These are phyloP conservation scores for Lactarius sp. DNA, from an alignment of 768 basidiomycete species.

Conservation along the genomic window DNA sequence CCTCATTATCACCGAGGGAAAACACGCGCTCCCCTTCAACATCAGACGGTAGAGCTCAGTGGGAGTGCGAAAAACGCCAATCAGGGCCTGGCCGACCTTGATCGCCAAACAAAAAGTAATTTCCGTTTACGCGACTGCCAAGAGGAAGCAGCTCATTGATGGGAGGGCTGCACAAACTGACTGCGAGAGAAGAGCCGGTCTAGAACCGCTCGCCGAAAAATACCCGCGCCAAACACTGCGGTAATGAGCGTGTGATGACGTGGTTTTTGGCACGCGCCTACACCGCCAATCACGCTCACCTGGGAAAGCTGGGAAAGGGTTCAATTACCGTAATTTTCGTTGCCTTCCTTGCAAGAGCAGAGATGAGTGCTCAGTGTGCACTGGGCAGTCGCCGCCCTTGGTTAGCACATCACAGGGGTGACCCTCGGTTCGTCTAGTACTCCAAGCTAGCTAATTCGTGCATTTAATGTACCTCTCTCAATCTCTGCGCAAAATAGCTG, in stretches of 20 bases:
- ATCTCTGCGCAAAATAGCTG: too few species aligned
- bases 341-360: slow-evolving; percentile 53
- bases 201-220: slow-evolving; percentile 6
- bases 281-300: slow-evolving; percentile 38
- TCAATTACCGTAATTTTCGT: slow-evolving; percentile 26
- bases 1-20: slow-evolving; percentile 13
- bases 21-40: background rate
- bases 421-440: too few species aligned
- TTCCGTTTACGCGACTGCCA: slow-evolving; percentile 44
- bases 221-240: background rate
- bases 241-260: background rate
- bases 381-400: background rate
- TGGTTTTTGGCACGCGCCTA: slow-evolving; percentile 5
- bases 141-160: slow-evolving; percentile 43
- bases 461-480: too few species aligned
- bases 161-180: slow-evolving; percentile 19
- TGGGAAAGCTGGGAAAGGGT: slow-evolving; percentile 31
- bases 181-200: background rate
- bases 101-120: slow-evolving; percentile 33
- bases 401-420: background rate
- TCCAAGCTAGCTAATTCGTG: too few species aligned
- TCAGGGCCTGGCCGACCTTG: background rate
- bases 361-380: slow-evolving; percentile 27
- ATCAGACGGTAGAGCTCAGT: slow-evolving; percentile 1
- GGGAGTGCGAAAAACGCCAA: background rate